Percentiles rank a stretch among this genome's conserved stretches.
phyloP scores from a whole-genome alignment of 2,329 filamentous ascomycete species.

The Penicillium hesseltinei region DNA sequence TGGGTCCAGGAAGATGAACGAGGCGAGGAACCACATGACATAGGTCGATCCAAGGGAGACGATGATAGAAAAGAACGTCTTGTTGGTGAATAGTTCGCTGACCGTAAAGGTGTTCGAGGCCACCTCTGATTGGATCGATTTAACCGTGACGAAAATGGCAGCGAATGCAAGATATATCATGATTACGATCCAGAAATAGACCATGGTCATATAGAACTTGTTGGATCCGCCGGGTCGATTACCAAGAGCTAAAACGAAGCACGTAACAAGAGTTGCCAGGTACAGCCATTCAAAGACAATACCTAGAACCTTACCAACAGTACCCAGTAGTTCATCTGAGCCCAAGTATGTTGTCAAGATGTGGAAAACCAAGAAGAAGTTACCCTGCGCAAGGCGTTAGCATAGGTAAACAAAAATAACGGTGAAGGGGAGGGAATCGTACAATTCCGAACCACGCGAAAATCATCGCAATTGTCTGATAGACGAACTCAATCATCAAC shows the following conservation, averaged over 20 bases:
- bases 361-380: slow-evolving; percentile 98
- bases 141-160: slow-evolving; percentile 88
- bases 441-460: slow-evolving; percentile 95
- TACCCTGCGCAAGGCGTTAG: slow-evolving; percentile 51
- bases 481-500: slow-evolving; percentile 89
- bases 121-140: slow-evolving; percentile 73
- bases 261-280: slow-evolving; percentile 84
- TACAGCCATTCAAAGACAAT: slow-evolving; percentile 97
- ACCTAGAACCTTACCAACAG: slow-evolving; percentile 73
- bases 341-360: slow-evolving; percentile 89
- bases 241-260: slow-evolving; percentile 90
- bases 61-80: slow-evolving; percentile 89
- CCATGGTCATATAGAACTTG: slow-evolving; percentile 91
- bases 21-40: slow-evolving; percentile 86
- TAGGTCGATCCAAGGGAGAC: slow-evolving; percentile 91
- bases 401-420: background rate
- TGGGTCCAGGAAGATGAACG: slow-evolving; percentile 92
- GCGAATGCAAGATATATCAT: slow-evolving; percentile 97
- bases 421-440: background rate
- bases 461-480: slow-evolving; percentile 93
- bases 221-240: slow-evolving; percentile 94
- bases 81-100: slow-evolving; percentile 75
- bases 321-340: slow-evolving; percentile 66
- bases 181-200: slow-evolving; percentile 95
- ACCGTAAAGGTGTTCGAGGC: slow-evolving; percentile 63